These are phyloP conservation scores for Rhodotorula mucilaginosa DNA, from an alignment of 1,284 basidiomycete genomes.

Conservation along the genomic window DNA sequence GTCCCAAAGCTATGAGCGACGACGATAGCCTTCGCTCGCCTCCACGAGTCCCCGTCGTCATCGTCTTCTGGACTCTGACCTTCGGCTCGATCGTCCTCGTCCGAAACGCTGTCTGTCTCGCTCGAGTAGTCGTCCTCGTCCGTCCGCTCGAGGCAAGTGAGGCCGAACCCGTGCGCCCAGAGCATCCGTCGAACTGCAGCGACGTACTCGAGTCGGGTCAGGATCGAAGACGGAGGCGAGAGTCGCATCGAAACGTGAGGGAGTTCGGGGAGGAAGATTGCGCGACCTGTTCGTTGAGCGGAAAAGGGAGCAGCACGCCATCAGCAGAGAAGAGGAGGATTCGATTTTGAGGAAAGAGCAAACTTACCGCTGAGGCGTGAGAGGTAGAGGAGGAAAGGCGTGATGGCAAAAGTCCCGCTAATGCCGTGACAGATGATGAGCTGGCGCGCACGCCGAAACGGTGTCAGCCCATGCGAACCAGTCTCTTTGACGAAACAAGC, in stretches of 20 bases:
- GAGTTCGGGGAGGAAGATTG: constrained; percentile 34
- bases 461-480: too few species aligned
- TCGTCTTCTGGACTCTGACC: not conserved
- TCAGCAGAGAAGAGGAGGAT: not conserved
- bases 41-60: constrained; percentile 28
- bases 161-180: constrained; percentile 38
- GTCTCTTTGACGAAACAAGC: too few species aligned
- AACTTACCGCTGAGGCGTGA: constrained; percentile 7
- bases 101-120: too few species aligned
- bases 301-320: not conserved
- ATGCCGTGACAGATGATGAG: constrained; percentile 38
- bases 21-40: constrained; percentile 26
- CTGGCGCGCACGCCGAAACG: not conserved
- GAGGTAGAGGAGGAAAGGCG: constrained; percentile 21
- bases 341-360: accelerated
- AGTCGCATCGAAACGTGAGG: constrained; percentile 38
- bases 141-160: constrained; percentile 19
- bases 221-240: constrained; percentile 25
- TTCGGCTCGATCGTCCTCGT: not conserved
- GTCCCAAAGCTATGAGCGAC: constrained; percentile 33
- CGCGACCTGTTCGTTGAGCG: constrained; percentile 14
- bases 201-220: constrained; percentile 32
- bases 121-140: constrained; percentile 8
- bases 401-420: constrained; percentile 21
- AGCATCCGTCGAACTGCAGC: constrained; percentile 31